Percentiles rank a stretch among this genome's conserved stretches.
phyloP scores from a whole-genome alignment of 176 grass and related monocot species.

The Cocos nucifera region DNA sequence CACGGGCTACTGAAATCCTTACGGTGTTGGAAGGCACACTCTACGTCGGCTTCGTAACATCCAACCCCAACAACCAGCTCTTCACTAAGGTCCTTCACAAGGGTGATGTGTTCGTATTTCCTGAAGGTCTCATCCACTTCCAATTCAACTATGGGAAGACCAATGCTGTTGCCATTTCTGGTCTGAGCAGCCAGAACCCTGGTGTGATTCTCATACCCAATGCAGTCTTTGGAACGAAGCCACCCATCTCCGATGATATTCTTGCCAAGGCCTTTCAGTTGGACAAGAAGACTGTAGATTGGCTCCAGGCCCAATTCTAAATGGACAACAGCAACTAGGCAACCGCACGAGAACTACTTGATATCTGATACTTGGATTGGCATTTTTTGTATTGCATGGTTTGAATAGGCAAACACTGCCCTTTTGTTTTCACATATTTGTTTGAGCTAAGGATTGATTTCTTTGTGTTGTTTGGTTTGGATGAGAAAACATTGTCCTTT shows the following conservation, averaged over 20 bases:
- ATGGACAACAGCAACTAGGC: neutral
- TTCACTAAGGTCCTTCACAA: conserved; percentile 21
- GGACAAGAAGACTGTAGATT: conserved; percentile 17
- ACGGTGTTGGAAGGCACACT: conserved; percentile 21
- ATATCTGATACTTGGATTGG: neutral
- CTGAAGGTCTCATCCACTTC: conserved; percentile 32
- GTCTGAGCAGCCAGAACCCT: conserved; percentile 35
- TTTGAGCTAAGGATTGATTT: too few relatives aligned
- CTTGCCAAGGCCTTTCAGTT: conserved; percentile 39
- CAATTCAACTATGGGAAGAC: conserved; percentile 20
- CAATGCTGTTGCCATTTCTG: conserved; percentile 17
- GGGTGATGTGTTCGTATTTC: conserved; percentile 38
- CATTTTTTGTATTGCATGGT: conserved; percentile 23
- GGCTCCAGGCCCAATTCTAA: conserved; percentile 23
- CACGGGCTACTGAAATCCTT: conserved; percentile 17
- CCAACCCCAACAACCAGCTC: conserved; percentile 21
- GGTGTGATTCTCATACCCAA: conserved; percentile 15
- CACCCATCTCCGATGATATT: conserved; percentile 15
- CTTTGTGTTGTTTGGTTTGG: too few relatives aligned
- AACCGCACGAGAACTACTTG: neutral
- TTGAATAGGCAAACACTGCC: conserved; percentile 7
- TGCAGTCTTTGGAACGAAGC: conserved; percentile 20
- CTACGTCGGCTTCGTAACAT: conserved; percentile 28
- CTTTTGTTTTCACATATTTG: too few relatives aligned
- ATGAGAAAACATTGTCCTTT: too few relatives aligned